Evolutionary conservation across 352 stramenopile species (phyloP).

Genomic region (Phytophthora multivora): DNA sequence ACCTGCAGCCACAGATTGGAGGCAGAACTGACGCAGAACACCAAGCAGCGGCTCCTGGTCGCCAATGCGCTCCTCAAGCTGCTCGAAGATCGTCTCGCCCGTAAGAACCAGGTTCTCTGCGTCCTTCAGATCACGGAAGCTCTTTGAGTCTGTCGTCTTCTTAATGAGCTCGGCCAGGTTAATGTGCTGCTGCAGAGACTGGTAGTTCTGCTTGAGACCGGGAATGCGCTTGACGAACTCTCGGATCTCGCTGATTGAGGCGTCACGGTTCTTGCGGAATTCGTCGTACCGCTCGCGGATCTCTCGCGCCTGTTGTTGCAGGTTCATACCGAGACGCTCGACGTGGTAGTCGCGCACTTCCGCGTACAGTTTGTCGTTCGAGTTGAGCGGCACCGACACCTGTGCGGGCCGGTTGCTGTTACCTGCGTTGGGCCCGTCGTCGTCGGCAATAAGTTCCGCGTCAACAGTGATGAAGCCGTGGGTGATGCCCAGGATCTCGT

Average conservation of each 20-base stretch:
- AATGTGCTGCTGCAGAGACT: slow-evolving; percentile 97
- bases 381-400: slow-evolving; percentile 95
- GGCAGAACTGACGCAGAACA: slow-evolving; percentile 92
- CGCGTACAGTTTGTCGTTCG: slow-evolving; percentile 95
- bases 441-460: slow-evolving; percentile 76
- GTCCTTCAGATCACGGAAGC: slow-evolving; percentile 95
- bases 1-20: slow-evolving; percentile 93
- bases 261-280: slow-evolving; percentile 95
- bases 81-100: slow-evolving; percentile 94
- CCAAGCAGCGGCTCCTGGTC: slow-evolving; percentile 90
- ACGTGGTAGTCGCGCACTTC: slow-evolving; percentile 97
- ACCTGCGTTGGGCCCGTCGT: slow-evolving; percentile 44
- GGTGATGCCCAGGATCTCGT: slow-evolving; percentile 96
- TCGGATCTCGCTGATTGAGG: slow-evolving; percentile 97
- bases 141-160: slow-evolving; percentile 91
- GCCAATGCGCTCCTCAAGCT: slow-evolving; percentile 96
- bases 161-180: slow-evolving; percentile 97
- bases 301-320: slow-evolving; percentile 96
- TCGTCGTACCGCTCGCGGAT: slow-evolving; percentile 94
- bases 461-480: slow-evolving; percentile 89
- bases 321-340: slow-evolving; percentile 94
- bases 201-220: slow-evolving; percentile 92
- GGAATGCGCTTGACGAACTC: slow-evolving; percentile 99
- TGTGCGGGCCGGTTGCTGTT: slow-evolving; percentile 56
- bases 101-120: slow-evolving; percentile 96